A percentile compares a stretch with the other conserved stretches of the same genome.
Conservation (phyloP, 1,284 basidiomycete species). For the Ganoderma lingzhi region DNA sequence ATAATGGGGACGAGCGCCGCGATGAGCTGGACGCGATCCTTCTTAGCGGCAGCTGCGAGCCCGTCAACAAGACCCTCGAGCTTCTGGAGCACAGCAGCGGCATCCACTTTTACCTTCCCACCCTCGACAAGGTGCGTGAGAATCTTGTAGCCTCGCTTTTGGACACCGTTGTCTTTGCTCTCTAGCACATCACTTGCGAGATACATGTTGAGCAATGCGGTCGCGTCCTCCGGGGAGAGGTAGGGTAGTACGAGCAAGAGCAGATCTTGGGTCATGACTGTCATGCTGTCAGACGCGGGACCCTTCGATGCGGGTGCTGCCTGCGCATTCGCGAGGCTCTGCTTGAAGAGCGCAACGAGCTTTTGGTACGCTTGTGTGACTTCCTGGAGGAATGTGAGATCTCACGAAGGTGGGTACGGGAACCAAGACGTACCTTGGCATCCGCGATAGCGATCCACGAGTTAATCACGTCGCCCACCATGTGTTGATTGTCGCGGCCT, state of each 20-base stretch:
- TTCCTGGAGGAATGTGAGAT: slow-evolving; percentile 54
- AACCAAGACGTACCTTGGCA: slow-evolving; percentile 56
- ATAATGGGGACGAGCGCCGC: slow-evolving; percentile 77
- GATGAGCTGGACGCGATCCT: slow-evolving; percentile 89
- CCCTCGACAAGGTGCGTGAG: slow-evolving; percentile 78
- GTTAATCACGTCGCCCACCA: slow-evolving; percentile 90
- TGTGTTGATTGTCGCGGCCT: slow-evolving; percentile 77
- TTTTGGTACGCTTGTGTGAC: slow-evolving; percentile 85
- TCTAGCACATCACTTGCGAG: slow-evolving; percentile 68
- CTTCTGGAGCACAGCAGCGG: slow-evolving; percentile 66
- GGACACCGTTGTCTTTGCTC: slow-evolving; percentile 86
- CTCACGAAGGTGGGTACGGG: neutral
- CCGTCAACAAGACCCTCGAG: slow-evolving; percentile 72
- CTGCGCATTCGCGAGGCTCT: slow-evolving; percentile 62
- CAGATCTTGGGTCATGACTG: slow-evolving; percentile 90
- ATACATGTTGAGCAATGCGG: slow-evolving; percentile 70
- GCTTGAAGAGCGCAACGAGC: slow-evolving; percentile 79
- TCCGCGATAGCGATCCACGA: slow-evolving; percentile 89
- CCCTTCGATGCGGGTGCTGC: slow-evolving; percentile 42
- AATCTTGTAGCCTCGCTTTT: slow-evolving; percentile 96
- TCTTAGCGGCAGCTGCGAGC: slow-evolving; percentile 88
- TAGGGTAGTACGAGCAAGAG: slow-evolving; percentile 86
- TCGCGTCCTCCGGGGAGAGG: slow-evolving; percentile 69
- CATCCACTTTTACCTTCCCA: slow-evolving; percentile 62
- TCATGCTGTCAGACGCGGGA: slow-evolving; percentile 57